Evolutionary conservation across 2,329 filamentous ascomycete genomes (phyloP).

Genomic region (Cladophialophora yegresii): DNA sequence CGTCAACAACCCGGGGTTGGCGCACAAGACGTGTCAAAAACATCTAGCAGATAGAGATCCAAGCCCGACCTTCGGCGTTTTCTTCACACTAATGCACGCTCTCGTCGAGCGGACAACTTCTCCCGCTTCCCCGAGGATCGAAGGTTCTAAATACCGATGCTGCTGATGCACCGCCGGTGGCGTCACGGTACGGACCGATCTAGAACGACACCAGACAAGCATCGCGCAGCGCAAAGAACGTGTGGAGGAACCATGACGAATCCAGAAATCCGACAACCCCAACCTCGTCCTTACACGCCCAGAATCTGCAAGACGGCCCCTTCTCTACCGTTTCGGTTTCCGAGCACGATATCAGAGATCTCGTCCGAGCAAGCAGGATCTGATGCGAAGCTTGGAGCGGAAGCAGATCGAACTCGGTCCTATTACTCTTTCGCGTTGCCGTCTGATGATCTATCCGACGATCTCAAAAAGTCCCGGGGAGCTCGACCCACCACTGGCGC

Average conservation of each 20-base stretch:
- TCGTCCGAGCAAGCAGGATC: background rate
- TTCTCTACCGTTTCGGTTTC: background rate
- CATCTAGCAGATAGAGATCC: background rate
- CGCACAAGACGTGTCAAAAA: conserved; percentile 10
- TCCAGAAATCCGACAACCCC: background rate
- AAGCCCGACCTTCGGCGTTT: conserved; percentile 5
- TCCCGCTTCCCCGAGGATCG: conserved; percentile 12
- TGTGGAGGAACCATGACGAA: background rate
- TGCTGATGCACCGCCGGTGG: background rate
- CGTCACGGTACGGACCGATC: conserved; percentile 20
- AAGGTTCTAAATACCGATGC: background rate
- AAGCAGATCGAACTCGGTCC: background rate
- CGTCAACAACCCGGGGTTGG: conserved; percentile 28
- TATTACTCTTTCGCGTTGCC: background rate
- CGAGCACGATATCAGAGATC: background rate
- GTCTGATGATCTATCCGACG: background rate
- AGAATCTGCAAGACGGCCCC: background rate
- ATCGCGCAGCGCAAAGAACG: conserved; percentile 9
- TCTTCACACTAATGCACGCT: conserved; percentile 22
- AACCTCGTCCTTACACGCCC: background rate
- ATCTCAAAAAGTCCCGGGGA: background rate
- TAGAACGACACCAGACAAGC: conserved; percentile 5
- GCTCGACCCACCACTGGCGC: background rate
- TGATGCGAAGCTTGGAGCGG: background rate
- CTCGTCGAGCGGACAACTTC: conserved; percentile 1